Conservation (phyloP, 2,329 filamentous ascomycete species). For the Alternaria burnsii region DNA sequence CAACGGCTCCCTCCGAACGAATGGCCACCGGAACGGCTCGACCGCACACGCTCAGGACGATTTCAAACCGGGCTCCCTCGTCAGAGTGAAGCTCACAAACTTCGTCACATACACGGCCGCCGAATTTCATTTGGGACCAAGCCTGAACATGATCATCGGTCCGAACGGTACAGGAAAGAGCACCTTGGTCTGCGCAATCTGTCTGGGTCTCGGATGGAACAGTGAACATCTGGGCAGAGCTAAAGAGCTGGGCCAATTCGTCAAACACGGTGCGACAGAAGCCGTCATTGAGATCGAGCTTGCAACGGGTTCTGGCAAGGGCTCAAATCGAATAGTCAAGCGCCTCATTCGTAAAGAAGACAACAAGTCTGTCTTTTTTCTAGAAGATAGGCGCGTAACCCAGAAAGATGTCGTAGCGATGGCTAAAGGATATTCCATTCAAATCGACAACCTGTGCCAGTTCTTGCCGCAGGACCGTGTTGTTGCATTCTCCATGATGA, state of each 20-base stretch:
- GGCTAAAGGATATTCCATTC: constrained; percentile 79
- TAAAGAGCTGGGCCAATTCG: constrained; percentile 84
- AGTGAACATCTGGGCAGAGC: constrained; percentile 80
- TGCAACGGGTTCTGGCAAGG: constrained; percentile 65
- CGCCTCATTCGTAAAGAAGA: constrained; percentile 82
- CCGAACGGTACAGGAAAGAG: constrained; percentile 99
- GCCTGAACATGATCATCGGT: constrained; percentile 97
- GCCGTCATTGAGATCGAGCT: constrained; percentile 93
- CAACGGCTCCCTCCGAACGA: constrained; percentile 15
- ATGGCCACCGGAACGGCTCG: constrained; percentile 6
- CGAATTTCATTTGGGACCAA: constrained; percentile 89
- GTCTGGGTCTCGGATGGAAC: constrained; percentile 85
- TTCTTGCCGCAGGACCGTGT: constrained; percentile 97
- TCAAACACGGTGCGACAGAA: constrained; percentile 83
- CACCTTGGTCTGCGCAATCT: constrained; percentile 95
- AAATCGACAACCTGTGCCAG: constrained; percentile 97
- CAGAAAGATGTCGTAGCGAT: constrained; percentile 73
- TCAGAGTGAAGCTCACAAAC: constrained; percentile 83
- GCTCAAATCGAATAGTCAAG: constrained; percentile 75
- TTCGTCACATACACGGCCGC: constrained; percentile 96
- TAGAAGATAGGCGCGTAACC: constrained; percentile 71
- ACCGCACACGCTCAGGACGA: constrained; percentile 25
- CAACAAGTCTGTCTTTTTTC: constrained; percentile 79
- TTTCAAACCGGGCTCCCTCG: constrained; percentile 78
- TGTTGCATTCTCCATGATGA: constrained; percentile 87